These are phyloP conservation scores for Clitoria ternatea DNA, from an alignment of 306 rosid species.

Conservation along the genomic window DNA sequence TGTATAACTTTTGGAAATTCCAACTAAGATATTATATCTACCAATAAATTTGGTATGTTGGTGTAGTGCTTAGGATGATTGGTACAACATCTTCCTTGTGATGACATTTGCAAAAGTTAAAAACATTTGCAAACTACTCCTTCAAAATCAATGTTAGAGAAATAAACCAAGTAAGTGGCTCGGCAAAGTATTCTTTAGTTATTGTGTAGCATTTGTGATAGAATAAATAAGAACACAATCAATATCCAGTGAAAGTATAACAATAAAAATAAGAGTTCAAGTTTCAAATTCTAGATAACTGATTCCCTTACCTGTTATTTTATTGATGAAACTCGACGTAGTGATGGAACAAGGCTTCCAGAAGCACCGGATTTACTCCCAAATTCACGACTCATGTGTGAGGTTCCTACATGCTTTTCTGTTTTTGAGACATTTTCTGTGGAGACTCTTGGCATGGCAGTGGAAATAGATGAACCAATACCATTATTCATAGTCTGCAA, in stretches of 20 bases:
- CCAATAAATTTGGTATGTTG: constrained; percentile 5
- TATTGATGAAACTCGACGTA: constrained; percentile 40
- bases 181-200: not conserved
- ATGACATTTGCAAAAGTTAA: not conserved
- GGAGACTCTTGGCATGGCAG: constrained; percentile 12
- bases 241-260: not conserved
- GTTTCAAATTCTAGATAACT: not conserved
- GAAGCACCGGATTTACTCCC: constrained; percentile 23
- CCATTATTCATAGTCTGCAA: constrained; percentile 39
- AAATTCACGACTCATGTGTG: constrained; percentile 9
- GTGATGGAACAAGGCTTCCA: constrained; percentile 32
- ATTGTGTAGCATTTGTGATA: not conserved
- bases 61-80: not conserved
- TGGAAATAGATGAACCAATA: constrained; percentile 28
- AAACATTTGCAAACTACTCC: not conserved
- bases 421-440: constrained; percentile 23
- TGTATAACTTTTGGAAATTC: too few relatives aligned
- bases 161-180: constrained; percentile 16
- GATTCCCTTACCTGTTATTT: constrained; percentile 26
- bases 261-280: not conserved
- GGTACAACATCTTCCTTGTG: not conserved
- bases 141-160: not conserved
- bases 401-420: constrained; percentile 3
- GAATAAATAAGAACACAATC: not conserved
- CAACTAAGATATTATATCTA: too few relatives aligned